Percentiles rank a stretch among this genome's conserved stretches.
These are phyloP conservation scores for Trypanosoma caninum DNA, from an alignment of 208 protist species.

Conservation along the genomic window DNA sequence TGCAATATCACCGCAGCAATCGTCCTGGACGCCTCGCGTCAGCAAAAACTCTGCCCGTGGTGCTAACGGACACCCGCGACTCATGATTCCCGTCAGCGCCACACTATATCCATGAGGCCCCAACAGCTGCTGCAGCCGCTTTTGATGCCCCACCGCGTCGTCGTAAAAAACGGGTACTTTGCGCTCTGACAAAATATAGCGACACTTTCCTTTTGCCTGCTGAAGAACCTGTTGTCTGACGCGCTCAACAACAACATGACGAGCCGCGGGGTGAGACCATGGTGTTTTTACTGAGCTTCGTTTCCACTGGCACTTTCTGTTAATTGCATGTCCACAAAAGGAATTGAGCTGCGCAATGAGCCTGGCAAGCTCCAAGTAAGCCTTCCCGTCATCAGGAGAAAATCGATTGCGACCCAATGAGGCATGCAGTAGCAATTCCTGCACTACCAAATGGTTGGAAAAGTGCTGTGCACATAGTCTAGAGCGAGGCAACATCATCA, in stretches of 20 bases:
- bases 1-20: not conserved
- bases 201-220: not conserved
- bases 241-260: slow-evolving; percentile 13
- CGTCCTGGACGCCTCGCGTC: not conserved
- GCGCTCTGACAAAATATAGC: no score
- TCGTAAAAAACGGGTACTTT: slow-evolving; percentile 42
- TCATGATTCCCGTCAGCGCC: slow-evolving; percentile 32
- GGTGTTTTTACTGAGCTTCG: not conserved
- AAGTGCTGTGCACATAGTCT: slow-evolving; percentile 43
- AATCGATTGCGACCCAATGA: slow-evolving; percentile 23
- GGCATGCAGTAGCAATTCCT: slow-evolving; percentile 54
- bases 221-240: slow-evolving; percentile 8
- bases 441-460: slow-evolving; percentile 59
- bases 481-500: slow-evolving; percentile 20
- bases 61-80: slow-evolving; percentile 48
- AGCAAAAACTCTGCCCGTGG: slow-evolving; percentile 32
- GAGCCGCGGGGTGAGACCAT: not conserved
- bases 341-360: slow-evolving; percentile 23
- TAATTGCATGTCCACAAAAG: not conserved
- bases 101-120: slow-evolving; percentile 42
- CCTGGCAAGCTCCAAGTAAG: slow-evolving; percentile 3
- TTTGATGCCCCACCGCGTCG: slow-evolving; percentile 42
- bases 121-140: slow-evolving; percentile 31
- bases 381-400: not conserved
- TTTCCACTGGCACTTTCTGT: not conserved